Base-by-base conservation (phyloP, 805 yeast genomes). In the Suhomyces kilbournensis region DNA sequence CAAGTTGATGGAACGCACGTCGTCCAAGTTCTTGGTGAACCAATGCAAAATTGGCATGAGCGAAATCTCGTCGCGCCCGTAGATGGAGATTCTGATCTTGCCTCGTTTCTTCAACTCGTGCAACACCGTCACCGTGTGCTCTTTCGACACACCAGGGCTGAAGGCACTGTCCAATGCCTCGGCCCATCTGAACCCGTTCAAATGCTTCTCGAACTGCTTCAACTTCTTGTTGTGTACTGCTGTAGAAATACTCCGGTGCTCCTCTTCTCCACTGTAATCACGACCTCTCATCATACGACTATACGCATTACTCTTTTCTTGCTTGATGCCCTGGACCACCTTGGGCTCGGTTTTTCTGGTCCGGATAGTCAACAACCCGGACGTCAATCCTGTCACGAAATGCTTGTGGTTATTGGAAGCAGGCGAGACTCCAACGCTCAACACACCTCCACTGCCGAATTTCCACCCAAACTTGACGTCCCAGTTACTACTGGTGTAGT, bases 401-500 rank as follows among this genome's bases (percentile, higher is more conserved):
- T 94, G 98, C 72, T 88, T 87, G 60, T 77, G 83, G 57, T 68
- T 64, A 59, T 70, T 67, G 15, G 63, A 60, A 58, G 85, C 81
- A 25, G 98, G 97, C 7, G 97, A 90, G 9, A 90, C 86, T 12
- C 92, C 98, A 66, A 96, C 85, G 61, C 90, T 78, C 60, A 94
- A 75, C 0, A 94, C 97, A 39, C 96, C 96, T 22, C 93, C 90
- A 49, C 72, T 65, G 34, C 97, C 97, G 65, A 88, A 93, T 70
- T 92, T 93, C 97, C 98, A 93, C 47, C 97, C 97, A 66, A 91
- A 93, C 67, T 87, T 89, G 55, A 93, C 97, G 55, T 86, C 88
- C 90, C 93, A 92, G 60, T 82, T 80, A 40, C 81, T 64, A 20
- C 86, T 80, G 25, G 80, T 71, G 38, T 89, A 82, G 68, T 92